Evolutionary conservation across 2,329 filamentous ascomycete species (phyloP), one percentile per base, ranked within the genome.

Genomic region (Xylariaceae sp.): DNA sequence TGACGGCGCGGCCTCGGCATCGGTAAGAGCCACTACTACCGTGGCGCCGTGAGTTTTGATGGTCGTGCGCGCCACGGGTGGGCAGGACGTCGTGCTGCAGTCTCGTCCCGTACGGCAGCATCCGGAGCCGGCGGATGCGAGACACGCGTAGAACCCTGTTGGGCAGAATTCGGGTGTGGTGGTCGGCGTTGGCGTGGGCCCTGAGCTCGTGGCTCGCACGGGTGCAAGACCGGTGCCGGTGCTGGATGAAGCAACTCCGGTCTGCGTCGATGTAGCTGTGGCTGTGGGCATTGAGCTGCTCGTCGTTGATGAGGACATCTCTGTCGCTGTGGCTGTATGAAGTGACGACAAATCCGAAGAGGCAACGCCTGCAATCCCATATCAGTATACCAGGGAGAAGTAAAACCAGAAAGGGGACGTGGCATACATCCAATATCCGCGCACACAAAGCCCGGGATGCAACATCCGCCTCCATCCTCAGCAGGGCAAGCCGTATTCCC

Each of bases 61-160:
- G 0, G 86, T 88, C 1, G 77, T 81, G 7, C 74, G 73, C 0
- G 79, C 68, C 0, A 79, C 76, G 0, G 83, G 74, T 0, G 90
- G 89, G 68, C 93, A 97, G 5, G 88, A 89, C 0, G 88, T 89
- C 0, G 86, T 88, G 61, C 88, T 84, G 75, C 93, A 97, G 75
- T 96, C 83, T 17, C 92, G 85, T 1, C 91, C 92, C 0, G 90
- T 92, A 59, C 89, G 88, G 75, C 93, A 97, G 77, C 93, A 97
- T 1, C 83, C 83, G 17, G 91, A 91, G 11, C 89, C 91, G 60
- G 92, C 90, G 61, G 86, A 86, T 1, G 93, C 93, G 2, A 87
- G 84, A 74, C 93, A 97, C 54, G 90, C 88, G 73, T 97, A 97
- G 78, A 92, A 97, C 2, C 92, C 92, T 0, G 88, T 92, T 0